phyloP scores from a whole-genome alignment of 768 basidiomycete species.

The Rubroboletus satanas region DNA sequence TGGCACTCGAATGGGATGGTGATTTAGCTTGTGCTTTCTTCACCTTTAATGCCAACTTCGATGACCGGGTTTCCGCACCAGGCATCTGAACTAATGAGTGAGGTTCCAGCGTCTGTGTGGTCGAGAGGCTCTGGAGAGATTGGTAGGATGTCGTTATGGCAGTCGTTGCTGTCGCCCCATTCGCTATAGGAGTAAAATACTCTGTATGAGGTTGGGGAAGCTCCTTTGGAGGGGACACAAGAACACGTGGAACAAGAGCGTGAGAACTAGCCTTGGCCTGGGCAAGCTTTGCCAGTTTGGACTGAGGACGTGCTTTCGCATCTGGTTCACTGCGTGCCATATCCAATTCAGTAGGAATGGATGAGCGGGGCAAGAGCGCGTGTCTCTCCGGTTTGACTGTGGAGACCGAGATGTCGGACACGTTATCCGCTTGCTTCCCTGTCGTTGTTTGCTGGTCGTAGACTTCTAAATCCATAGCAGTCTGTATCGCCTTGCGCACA shows the following conservation, averaged over 20 bases:
- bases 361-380: slow-evolving; percentile 22
- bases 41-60: slow-evolving; percentile 75
- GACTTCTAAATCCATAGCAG: slow-evolving; percentile 62
- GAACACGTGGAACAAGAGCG: slow-evolving; percentile 21
- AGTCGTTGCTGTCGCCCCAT: slow-evolving; percentile 76
- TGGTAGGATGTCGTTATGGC: slow-evolving; percentile 83
- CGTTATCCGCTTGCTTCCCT: slow-evolving; percentile 8
- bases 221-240: slow-evolving; percentile 30
- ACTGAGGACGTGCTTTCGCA: slow-evolving; percentile 43
- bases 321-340: slow-evolving; percentile 16
- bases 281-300: slow-evolving; percentile 73
- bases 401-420: slow-evolving; percentile 20
- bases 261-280: slow-evolving; percentile 45
- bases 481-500: slow-evolving; percentile 61
- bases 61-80: slow-evolving; percentile 43
- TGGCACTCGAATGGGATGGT: slow-evolving; percentile 27
- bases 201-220: slow-evolving; percentile 56
- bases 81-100: slow-evolving; percentile 29
- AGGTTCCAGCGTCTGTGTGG: slow-evolving; percentile 25
- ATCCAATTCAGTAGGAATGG: slow-evolving; percentile 11
- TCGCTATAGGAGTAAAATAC: slow-evolving; percentile 75
- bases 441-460: slow-evolving; percentile 34
- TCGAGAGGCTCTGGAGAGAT: slow-evolving; percentile 57
- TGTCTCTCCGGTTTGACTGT: slow-evolving; percentile 22
- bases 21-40: slow-evolving; percentile 53